phyloP scores from a whole-genome alignment of 2,329 filamentous ascomycete genomes.

The Verticillium dahliae region DNA sequence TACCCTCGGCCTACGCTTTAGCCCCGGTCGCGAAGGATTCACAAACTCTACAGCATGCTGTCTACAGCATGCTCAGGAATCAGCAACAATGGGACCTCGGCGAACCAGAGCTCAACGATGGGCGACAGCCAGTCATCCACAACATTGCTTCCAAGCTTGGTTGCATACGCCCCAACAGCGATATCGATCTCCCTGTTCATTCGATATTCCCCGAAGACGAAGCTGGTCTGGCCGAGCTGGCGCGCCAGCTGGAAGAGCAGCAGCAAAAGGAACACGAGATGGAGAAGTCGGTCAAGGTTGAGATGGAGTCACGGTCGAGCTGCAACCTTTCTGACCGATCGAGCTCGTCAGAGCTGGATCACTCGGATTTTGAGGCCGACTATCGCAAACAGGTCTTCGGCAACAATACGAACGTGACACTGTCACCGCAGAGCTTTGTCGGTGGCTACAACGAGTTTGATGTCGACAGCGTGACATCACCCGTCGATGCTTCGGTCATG shows the following conservation, averaged over 20 bases:
- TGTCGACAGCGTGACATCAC: slow-evolving; percentile 26
- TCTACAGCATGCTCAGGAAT: slow-evolving; percentile 57
- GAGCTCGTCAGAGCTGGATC: slow-evolving; percentile 48
- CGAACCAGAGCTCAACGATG: slow-evolving; percentile 58
- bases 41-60: slow-evolving; percentile 62
- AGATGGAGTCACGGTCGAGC: slow-evolving; percentile 26
- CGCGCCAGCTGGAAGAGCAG: slow-evolving; percentile 43
- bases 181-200: slow-evolving; percentile 51
- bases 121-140: slow-evolving; percentile 57
- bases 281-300: slow-evolving; percentile 18
- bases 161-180: slow-evolving; percentile 56
- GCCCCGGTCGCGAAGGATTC: slow-evolving; percentile 59
- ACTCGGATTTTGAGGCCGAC: slow-evolving; percentile 49
- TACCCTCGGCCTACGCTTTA: too few species aligned
- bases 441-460: slow-evolving; percentile 34
- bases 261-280: slow-evolving; percentile 35
- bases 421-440: slow-evolving; percentile 48
- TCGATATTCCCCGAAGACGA: slow-evolving; percentile 57
- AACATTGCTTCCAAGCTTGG: slow-evolving; percentile 59
- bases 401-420: slow-evolving; percentile 34
- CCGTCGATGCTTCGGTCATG: slow-evolving; percentile 26
- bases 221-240: slow-evolving; percentile 49
- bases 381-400: slow-evolving; percentile 44
- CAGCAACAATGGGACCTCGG: slow-evolving; percentile 53
- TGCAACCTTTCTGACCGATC: slow-evolving; percentile 37